These are phyloP conservation scores for Cornus florida DNA, from an alignment of 148 eudicot species.

Conservation along the genomic window DNA sequence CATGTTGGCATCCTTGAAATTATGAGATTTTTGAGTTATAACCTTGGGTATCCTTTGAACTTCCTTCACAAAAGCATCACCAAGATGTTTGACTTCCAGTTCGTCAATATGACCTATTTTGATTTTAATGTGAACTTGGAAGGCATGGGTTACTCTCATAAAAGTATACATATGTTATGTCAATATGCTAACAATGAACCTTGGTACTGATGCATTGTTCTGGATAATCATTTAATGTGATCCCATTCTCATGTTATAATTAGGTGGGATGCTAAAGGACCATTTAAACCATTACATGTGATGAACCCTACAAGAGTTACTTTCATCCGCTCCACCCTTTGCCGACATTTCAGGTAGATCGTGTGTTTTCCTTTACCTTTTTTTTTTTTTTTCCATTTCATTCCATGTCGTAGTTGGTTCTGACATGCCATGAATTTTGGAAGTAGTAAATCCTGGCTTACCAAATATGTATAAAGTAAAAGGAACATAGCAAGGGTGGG, in stretches of 20 bases:
- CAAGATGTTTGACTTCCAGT: not conserved
- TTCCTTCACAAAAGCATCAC: not conserved
- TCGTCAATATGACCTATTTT: not conserved
- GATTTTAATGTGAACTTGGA: not conserved
- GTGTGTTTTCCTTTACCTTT: not conserved
- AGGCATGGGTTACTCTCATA: not conserved
- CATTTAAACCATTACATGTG: constrained; percentile 86
- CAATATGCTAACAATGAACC: not conserved
- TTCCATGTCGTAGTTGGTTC: not conserved
- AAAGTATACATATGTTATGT: not conserved
- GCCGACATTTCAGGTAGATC: constrained; percentile 77
- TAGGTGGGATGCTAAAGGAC: constrained; percentile 98
- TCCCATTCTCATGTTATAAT: constrained; percentile 11
- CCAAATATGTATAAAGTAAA: not conserved
- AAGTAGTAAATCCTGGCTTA: not conserved
- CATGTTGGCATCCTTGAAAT: not conserved
- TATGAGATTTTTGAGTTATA: not conserved
- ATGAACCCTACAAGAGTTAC: constrained; percentile 90
- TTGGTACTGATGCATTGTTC: not conserved
- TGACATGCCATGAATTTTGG: not conserved
- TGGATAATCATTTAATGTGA: constrained; percentile 1
- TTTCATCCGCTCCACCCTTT: constrained; percentile 81
- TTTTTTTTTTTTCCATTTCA: not conserved
- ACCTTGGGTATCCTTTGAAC: not conserved
- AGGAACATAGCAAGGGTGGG: not conserved